Evolutionary conservation across 139 green algal genomes (phyloP).

Genomic region (Penium margaritaceum): DNA sequence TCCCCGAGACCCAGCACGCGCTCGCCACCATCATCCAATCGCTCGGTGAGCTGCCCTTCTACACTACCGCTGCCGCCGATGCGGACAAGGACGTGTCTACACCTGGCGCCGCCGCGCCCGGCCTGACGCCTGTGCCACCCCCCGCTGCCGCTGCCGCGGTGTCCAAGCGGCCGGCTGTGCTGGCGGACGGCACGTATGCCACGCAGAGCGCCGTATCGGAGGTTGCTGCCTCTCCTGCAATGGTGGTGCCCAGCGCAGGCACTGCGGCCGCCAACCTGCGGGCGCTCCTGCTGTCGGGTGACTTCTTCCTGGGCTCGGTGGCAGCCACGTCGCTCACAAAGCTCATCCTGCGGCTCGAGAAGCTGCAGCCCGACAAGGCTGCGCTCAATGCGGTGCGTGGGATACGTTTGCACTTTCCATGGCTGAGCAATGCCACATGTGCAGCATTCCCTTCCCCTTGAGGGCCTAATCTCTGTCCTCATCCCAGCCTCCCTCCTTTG

Average conservation of each 20-base stretch:
- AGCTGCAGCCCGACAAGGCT: constrained; percentile 36
- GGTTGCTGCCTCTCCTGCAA: background rate
- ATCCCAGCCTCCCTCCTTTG: no score
- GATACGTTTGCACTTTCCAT: no score
- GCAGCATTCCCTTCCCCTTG: no score
- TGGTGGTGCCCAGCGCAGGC: constrained; percentile 46
- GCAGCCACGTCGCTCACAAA: constrained; percentile 74
- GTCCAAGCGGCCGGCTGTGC: constrained; percentile 72
- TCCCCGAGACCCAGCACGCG: constrained; percentile 63
- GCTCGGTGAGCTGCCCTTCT: constrained; percentile 45
- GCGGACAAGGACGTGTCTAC: constrained; percentile 4
- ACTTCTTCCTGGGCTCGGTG: constrained; percentile 88
- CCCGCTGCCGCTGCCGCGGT: constrained; percentile 13
- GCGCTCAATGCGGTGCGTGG: constrained; percentile 16
- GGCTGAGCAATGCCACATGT: no score
- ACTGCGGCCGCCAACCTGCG: constrained; percentile 53
- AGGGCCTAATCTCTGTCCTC: no score
- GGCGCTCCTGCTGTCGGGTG: constrained; percentile 66
- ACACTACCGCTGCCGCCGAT: constrained; percentile 26
- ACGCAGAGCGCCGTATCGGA: constrained; percentile 60
- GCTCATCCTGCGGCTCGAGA: constrained; percentile 74
- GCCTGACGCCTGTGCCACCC: constrained; percentile 14
- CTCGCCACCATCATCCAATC: constrained; percentile 68
- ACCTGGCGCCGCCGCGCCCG: no score
- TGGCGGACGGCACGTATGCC: constrained; percentile 94